Evolutionary conservation across 2,329 filamentous ascomycete genomes (phyloP).

Genomic region (Ilyonectria mors-panacis): DNA sequence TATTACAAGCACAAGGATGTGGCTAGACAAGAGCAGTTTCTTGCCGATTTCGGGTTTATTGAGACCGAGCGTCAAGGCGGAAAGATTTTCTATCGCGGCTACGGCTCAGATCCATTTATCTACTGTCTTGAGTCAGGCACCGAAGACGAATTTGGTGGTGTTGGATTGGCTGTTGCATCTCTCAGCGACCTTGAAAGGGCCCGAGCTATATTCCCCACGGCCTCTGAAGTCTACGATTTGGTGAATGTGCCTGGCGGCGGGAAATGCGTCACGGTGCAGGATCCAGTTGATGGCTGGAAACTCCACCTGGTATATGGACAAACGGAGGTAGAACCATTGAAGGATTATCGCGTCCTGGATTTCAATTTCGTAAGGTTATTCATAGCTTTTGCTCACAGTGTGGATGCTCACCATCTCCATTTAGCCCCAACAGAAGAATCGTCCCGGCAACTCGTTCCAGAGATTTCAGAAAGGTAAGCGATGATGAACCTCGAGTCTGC

Average conservation of each 20-base stretch:
- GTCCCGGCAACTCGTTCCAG: slow-evolving; percentile 62
- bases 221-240: slow-evolving; percentile 63
- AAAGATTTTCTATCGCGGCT: slow-evolving; percentile 72
- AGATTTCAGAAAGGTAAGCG: slow-evolving; percentile 56
- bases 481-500: not conserved
- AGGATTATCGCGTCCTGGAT: slow-evolving; percentile 56
- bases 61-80: slow-evolving; percentile 56
- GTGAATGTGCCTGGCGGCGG: slow-evolving; percentile 67
- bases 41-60: slow-evolving; percentile 65
- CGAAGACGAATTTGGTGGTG: slow-evolving; percentile 68
- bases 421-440: slow-evolving; percentile 56
- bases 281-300: slow-evolving; percentile 69
- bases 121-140: slow-evolving; percentile 66
- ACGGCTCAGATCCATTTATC: slow-evolving; percentile 72
- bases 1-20: slow-evolving; percentile 65
- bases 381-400: not conserved
- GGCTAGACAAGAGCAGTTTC: slow-evolving; percentile 58
- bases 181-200: slow-evolving; percentile 69
- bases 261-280: slow-evolving; percentile 65
- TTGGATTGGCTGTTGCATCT: slow-evolving; percentile 70
- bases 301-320: slow-evolving; percentile 73
- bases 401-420: not conserved
- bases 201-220: slow-evolving; percentile 60
- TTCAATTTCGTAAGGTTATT: slow-evolving; percentile 57
- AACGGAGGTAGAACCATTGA: slow-evolving; percentile 53